These are phyloP conservation scores for Metschnikowia orientalis DNA, from an alignment of 805 yeast species.

Conservation along the genomic window DNA sequence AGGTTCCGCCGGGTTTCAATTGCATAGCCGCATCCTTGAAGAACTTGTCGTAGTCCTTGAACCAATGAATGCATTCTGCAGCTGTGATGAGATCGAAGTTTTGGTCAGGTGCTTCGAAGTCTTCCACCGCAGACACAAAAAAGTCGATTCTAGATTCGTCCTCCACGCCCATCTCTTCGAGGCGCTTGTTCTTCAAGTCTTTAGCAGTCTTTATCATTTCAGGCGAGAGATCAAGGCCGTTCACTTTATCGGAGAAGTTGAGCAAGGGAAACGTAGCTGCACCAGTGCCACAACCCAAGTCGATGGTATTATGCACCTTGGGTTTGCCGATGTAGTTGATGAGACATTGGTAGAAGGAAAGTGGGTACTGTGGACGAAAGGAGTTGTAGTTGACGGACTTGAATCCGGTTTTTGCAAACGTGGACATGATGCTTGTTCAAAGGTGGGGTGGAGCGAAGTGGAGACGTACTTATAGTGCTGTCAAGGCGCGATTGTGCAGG, in stretches of 20 bases:
- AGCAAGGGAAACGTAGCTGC: conserved; percentile 45
- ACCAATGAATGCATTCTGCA: conserved; percentile 21
- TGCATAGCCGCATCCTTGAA: conserved; percentile 12
- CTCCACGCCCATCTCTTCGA: conserved; percentile 22
- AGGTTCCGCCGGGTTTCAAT: conserved; percentile 17
- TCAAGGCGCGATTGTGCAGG: no score
- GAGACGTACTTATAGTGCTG: no score
- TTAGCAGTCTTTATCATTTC: conserved; percentile 45
- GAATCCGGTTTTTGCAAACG: conserved; percentile 15
- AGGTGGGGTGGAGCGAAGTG: no score
- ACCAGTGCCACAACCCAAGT: conserved; percentile 54
- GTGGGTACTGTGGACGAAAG: conserved; percentile 41
- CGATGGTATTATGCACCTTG: conserved; percentile 26
- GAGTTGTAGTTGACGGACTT: conserved; percentile 22
- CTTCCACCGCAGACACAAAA: conserved; percentile 31
- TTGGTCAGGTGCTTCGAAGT: conserved; percentile 19
- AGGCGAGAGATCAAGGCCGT: conserved; percentile 45
- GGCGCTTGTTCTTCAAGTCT: conserved; percentile 21
- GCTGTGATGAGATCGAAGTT: conserved; percentile 18
- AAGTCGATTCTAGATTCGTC: conserved; percentile 28
- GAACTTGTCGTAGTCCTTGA: conserved; percentile 16
- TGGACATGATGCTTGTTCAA: conserved; percentile 10
- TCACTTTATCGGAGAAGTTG: conserved; percentile 32
- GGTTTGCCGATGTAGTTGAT: conserved; percentile 21
- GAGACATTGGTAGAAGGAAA: conserved; percentile 31